These are phyloP conservation scores for Lentinula sp. DNA, from an alignment of 768 basidiomycete species.

Conservation along the genomic window DNA sequence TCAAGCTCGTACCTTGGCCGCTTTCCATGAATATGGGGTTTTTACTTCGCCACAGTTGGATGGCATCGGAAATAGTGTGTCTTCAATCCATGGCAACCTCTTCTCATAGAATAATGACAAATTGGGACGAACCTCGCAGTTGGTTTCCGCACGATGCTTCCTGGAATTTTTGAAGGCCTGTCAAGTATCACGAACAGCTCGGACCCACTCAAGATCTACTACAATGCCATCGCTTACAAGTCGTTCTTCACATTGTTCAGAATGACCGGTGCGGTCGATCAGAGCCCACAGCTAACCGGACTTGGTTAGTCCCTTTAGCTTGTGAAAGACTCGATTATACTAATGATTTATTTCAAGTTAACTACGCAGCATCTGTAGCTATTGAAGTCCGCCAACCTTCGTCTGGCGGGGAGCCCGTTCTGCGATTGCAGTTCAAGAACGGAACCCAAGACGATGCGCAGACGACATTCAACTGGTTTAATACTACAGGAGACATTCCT, in stretches of 20 bases:
- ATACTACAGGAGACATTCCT: slow-evolving; percentile 42
- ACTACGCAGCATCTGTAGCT: slow-evolving; percentile 53
- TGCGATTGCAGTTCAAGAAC: slow-evolving; percentile 69
- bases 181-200: slow-evolving; percentile 40
- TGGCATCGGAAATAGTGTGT: slow-evolving; percentile 64
- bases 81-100: neutral
- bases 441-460: slow-evolving; percentile 45
- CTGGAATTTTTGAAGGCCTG: slow-evolving; percentile 52
- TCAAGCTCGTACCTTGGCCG: slow-evolving; percentile 55
- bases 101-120: neutral
- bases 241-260: slow-evolving; percentile 76
- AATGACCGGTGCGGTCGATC: slow-evolving; percentile 54
- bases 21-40: slow-evolving; percentile 69
- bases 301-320: slow-evolving; percentile 36
- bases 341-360: slow-evolving; percentile 29
- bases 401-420: slow-evolving; percentile 37
- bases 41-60: slow-evolving; percentile 45
- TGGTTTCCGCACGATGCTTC: slow-evolving; percentile 58
- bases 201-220: slow-evolving; percentile 50
- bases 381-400: slow-evolving; percentile 52
- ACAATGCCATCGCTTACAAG: slow-evolving; percentile 66
- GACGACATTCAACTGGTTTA: slow-evolving; percentile 40
- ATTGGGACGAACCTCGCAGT: slow-evolving; percentile 31
- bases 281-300: slow-evolving; percentile 47
- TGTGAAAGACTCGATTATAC: neutral